Percentiles rank a stretch among this genome's conserved stretches.
Conservation (phyloP, 2,329 filamentous ascomycete genomes). For the Thielaviopsis euricoi region DNA sequence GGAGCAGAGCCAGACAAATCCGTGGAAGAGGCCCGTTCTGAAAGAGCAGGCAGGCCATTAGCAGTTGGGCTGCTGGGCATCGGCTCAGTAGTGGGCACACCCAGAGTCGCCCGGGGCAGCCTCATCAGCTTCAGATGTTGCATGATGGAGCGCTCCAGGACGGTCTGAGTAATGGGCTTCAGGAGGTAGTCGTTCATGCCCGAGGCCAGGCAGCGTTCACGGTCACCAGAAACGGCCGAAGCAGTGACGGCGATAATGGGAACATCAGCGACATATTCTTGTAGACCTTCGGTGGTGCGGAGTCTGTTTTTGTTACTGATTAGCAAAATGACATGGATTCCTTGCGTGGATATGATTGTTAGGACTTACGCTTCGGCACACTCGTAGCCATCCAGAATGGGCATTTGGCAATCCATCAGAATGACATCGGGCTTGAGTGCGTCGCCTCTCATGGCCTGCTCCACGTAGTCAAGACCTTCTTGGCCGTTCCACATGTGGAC, state of each 20-base stretch:
- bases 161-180: slow-evolving; percentile 48
- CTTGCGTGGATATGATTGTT: neutral
- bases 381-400: slow-evolving; percentile 61
- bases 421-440: slow-evolving; percentile 54
- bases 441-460: slow-evolving; percentile 32
- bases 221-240: slow-evolving; percentile 60
- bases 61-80: neutral
- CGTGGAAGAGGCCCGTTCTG: neutral
- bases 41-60: neutral
- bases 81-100: neutral
- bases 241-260: slow-evolving; percentile 74
- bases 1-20: neutral
- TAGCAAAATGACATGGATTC: neutral
- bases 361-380: slow-evolving; percentile 43
- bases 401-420: slow-evolving; percentile 65
- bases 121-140: slow-evolving; percentile 1
- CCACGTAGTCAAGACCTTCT: slow-evolving; percentile 60
- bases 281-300: neutral
- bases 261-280: slow-evolving; percentile 37
- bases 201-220: slow-evolving; percentile 54
- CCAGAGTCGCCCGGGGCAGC: neutral
- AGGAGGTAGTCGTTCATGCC: slow-evolving; percentile 64
- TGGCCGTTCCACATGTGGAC: slow-evolving; percentile 48
- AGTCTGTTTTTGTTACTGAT: slow-evolving; percentile 42
- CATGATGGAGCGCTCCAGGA: slow-evolving; percentile 7